These are phyloP conservation scores for Pythium vanterpoolii DNA, from an alignment of 352 stramenopile species.

Conservation along the genomic window DNA sequence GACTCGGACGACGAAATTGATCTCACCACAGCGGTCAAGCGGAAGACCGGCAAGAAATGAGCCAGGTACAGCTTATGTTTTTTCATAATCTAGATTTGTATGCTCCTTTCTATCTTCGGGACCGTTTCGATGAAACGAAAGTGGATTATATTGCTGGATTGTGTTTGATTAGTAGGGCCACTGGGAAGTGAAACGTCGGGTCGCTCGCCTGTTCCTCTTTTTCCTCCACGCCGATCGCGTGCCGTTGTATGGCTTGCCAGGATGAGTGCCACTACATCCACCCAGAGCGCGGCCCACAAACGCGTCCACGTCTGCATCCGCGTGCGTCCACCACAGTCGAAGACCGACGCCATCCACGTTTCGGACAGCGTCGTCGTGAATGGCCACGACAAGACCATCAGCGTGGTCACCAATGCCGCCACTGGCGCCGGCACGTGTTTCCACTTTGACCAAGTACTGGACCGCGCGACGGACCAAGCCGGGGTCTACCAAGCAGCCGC, in stretches of 20 bases:
- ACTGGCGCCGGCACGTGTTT: conserved; percentile 56
- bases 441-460: conserved; percentile 62
- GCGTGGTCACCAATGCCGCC: conserved; percentile 49
- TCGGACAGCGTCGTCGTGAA: conserved; percentile 39
- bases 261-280: conserved; percentile 46
- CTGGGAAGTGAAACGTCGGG: background rate
- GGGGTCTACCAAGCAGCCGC: conserved; percentile 45
- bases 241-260: conserved; percentile 7
- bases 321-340: conserved; percentile 36
- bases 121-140: too few relatives aligned
- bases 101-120: background rate
- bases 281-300: conserved; percentile 52
- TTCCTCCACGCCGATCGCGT: background rate
- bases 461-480: conserved; percentile 36
- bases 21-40: conserved; percentile 71
- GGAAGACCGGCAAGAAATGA: conserved; percentile 37
- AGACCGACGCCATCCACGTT: background rate
- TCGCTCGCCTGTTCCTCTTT: background rate
- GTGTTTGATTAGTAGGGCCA: background rate
- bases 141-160: too few relatives aligned
- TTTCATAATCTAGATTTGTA: conserved; percentile 20
- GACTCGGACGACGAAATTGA: conserved; percentile 58
- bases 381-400: conserved; percentile 54
- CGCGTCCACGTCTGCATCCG: conserved; percentile 70
- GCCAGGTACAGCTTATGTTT: conserved; percentile 7